phyloP scores from a whole-genome alignment of 805 yeast species.

The Spathaspora boniae region DNA sequence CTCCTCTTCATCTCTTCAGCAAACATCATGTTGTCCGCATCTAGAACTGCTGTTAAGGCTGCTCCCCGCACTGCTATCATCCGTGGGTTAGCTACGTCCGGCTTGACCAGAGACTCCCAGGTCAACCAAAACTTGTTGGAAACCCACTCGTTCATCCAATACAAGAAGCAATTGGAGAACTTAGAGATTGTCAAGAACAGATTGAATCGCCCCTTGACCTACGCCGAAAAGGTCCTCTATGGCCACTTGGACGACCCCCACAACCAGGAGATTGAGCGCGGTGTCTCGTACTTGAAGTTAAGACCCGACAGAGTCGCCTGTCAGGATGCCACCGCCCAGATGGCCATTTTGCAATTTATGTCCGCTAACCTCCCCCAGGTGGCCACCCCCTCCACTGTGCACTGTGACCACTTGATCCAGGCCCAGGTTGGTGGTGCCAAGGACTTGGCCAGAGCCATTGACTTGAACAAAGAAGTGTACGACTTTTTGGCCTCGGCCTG shows the following conservation, averaged over 20 bases:
- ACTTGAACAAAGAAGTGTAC: slow-evolving; percentile 89
- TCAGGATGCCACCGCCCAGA: slow-evolving; percentile 99
- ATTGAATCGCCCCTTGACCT: slow-evolving; percentile 84
- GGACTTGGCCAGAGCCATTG: slow-evolving; percentile 84
- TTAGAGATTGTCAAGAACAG: slow-evolving; percentile 80
- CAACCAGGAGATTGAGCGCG: slow-evolving; percentile 80
- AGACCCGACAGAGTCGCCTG: slow-evolving; percentile 98
- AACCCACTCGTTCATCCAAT: slow-evolving; percentile 81
- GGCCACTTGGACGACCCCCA: slow-evolving; percentile 94
- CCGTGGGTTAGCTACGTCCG: slow-evolving; percentile 53
- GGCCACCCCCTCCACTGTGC: slow-evolving; percentile 94
- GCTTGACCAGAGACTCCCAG: slow-evolving; percentile 62
- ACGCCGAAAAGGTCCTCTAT: slow-evolving; percentile 92
- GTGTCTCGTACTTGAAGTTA: slow-evolving; percentile 85
- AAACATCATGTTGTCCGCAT: slow-evolving; percentile 37
- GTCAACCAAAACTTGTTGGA: slow-evolving; percentile 80
- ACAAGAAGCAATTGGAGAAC: slow-evolving; percentile 86
- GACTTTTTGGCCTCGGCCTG: slow-evolving; percentile 88
- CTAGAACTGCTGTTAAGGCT: slow-evolving; percentile 27
- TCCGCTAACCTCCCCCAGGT: slow-evolving; percentile 89
- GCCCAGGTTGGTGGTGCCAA: slow-evolving; percentile 88
- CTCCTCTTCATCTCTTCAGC: not conserved
- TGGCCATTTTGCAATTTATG: slow-evolving; percentile 96
- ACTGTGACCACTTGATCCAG: slow-evolving; percentile 96
- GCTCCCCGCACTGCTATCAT: slow-evolving; percentile 27